Evolutionary conservation across 2,329 filamentous ascomycete species (phyloP).

Genomic region (Diaporthe sp.): DNA sequence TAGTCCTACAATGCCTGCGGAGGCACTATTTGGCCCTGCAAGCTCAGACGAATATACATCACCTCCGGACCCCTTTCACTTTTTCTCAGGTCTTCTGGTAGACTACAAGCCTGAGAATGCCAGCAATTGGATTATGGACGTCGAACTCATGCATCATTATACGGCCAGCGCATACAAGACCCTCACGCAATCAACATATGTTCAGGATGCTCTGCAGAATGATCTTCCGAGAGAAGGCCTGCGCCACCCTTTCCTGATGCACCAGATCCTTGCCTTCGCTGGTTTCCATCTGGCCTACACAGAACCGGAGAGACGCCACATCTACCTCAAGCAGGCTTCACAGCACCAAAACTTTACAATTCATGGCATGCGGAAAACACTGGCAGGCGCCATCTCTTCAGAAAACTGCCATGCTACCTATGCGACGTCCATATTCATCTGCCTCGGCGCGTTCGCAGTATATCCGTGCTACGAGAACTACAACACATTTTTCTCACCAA

Average conservation of each 20-base stretch:
- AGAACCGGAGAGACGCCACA: conserved; percentile 30
- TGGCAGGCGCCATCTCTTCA: conserved; percentile 35
- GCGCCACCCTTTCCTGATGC: conserved; percentile 38
- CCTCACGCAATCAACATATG: background rate
- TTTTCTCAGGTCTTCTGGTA: background rate
- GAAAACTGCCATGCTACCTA: conserved; percentile 24
- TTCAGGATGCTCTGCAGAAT: background rate
- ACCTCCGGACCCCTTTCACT: background rate
- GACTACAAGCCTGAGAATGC: conserved; percentile 33
- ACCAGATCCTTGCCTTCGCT: conserved; percentile 39
- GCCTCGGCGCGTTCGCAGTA: conserved; percentile 37
- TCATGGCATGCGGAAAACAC: conserved; percentile 36
- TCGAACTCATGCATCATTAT: conserved; percentile 51
- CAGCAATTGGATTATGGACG: conserved; percentile 46
- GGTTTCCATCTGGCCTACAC: conserved; percentile 40
- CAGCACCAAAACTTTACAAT: conserved; percentile 40
- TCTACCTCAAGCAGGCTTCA: conserved; percentile 36
- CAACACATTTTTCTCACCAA: conserved; percentile 1
- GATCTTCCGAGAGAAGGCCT: conserved; percentile 36
- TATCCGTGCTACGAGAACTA: conserved; percentile 14
- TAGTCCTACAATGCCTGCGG: no score
- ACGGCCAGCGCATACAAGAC: conserved; percentile 39
- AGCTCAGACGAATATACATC: background rate
- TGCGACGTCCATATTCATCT: conserved; percentile 37
- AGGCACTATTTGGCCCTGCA: background rate